Conservation (phyloP, 2,329 filamentous ascomycete genomes). For the Diaporthe ilicicola region DNA sequence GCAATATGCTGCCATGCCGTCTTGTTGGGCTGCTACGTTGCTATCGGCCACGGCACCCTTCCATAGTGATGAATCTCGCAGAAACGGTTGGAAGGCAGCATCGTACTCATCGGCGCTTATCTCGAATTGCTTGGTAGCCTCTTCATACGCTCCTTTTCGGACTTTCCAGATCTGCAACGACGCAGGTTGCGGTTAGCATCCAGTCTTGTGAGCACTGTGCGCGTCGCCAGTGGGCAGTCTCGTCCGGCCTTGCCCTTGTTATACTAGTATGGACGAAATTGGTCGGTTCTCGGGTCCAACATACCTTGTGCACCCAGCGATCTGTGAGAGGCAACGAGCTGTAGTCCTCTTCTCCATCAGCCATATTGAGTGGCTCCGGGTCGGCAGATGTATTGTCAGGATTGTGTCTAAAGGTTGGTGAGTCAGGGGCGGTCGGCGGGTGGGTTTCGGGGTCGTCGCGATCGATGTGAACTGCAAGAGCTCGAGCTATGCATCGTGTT, state of each 20-base stretch:
- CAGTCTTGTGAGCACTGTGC: not conserved
- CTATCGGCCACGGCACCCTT: conserved; percentile 93
- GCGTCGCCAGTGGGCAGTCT: not conserved
- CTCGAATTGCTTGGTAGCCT: conserved; percentile 87
- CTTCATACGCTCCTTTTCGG: conserved; percentile 93
- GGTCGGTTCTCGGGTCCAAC: conserved; percentile 25
- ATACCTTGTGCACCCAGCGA: conserved; percentile 83
- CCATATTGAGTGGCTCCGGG: conserved; percentile 61
- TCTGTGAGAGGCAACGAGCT: conserved; percentile 80
- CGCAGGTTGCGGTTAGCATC: not conserved
- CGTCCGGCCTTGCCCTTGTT: not conserved
- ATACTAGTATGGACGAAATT: not conserved
- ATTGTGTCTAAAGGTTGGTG: not conserved
- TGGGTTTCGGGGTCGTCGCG: not conserved
- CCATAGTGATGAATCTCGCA: conserved; percentile 86
- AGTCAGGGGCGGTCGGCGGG: not conserved
- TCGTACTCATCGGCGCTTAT: conserved; percentile 85
- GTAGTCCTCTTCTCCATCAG: conserved; percentile 84
- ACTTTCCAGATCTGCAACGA: conserved; percentile 86
- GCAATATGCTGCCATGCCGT: conserved; percentile 87
- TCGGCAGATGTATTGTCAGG: not conserved
- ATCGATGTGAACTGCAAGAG: conserved; percentile 10
- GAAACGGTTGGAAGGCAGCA: conserved; percentile 85
- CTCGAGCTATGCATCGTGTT: conserved; percentile 29
- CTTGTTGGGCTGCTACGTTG: conserved; percentile 96